Conservation (phyloP, 495 filamentous ascomycete genomes). For the Penicillium atrosanguineum region DNA sequence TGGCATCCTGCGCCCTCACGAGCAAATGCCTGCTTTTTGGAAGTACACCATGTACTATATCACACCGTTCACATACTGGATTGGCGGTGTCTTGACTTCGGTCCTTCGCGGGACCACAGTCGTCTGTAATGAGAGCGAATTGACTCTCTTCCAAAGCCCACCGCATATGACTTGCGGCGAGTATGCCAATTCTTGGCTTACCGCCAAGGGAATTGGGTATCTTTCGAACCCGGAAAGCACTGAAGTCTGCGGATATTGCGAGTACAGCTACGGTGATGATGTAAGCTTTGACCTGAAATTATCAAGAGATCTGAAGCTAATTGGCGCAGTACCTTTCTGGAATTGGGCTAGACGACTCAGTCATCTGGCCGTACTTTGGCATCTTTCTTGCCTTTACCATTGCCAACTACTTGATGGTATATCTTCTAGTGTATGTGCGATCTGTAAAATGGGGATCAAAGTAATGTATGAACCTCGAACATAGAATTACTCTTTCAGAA, state of each 20-base stretch:
- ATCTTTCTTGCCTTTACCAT: conserved; percentile 70
- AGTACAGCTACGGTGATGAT: conserved; percentile 55
- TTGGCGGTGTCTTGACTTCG: conserved; percentile 72
- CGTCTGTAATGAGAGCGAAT: conserved; percentile 54
- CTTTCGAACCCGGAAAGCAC: conserved; percentile 41
- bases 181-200: conserved; percentile 69
- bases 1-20: conserved; percentile 75
- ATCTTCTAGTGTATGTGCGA: conserved; percentile 42
- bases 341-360: conserved; percentile 57
- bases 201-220: conserved; percentile 63
- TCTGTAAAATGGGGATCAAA: conserved; percentile 43
- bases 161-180: conserved; percentile 61
- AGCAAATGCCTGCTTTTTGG: conserved; percentile 80
- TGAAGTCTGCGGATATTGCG: conserved; percentile 55
- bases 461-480: conserved; percentile 3
- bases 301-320: conserved; percentile 8
- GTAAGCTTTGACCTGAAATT: conserved; percentile 28
- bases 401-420: conserved; percentile 69
- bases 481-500: not conserved
- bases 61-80: conserved; percentile 81
- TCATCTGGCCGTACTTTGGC: conserved; percentile 70
- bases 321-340: conserved; percentile 55
- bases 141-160: conserved; percentile 63
- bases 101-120: conserved; percentile 65
- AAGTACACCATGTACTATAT: conserved; percentile 74